Base-by-base conservation (phyloP, 176 grass and related monocot genomes). In the Carex parvula region DNA sequence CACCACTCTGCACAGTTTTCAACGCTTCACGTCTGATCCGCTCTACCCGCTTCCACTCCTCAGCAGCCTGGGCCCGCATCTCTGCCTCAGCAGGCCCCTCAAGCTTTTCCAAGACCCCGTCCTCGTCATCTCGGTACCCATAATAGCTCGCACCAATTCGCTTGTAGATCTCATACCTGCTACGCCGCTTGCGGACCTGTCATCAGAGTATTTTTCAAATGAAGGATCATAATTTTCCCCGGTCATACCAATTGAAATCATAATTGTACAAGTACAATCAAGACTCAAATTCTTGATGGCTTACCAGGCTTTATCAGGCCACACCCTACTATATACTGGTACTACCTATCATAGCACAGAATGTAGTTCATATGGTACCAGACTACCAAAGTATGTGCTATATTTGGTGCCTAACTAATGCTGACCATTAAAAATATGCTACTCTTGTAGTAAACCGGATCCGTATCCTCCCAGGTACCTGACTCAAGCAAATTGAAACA, bases 121-220 rank as follows among this genome's bases (percentile, higher is more conserved):
- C 96, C 88, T 98, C 96, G 2, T 98, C 96, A 73, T 98, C 96
- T 5, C 92, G 90, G 77, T 98, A 97, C 3, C 95, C 95, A 2
- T 97, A 97, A 81, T 97, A 98, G 30, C 89, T 89, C 0, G 95
- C 92, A 76, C 95, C 90, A 80, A 95, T 98, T 63, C 95, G 89
- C 86, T 92, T 98, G 84, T 95, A 92, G 70, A 98, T 98, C 85
- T 98, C 92, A 62, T 98, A 95, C 83, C 95, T 91, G 3, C 84
- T 93, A 58, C 92, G 95, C 33, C 92, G 90, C 75, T 91, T 97
- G 55, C 86, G 88, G 17, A 83, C 81, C 81, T 83, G 81, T 81
- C 17, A 56, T 60, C 39, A 64, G n/a, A 48, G 4, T 63, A 81
- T 81, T 77, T 77, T 17, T 57, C 21, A 78, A 8, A 32, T 78